Conservation (phyloP, 176 grass and related monocot species). For the Eleusine coracana region DNA sequence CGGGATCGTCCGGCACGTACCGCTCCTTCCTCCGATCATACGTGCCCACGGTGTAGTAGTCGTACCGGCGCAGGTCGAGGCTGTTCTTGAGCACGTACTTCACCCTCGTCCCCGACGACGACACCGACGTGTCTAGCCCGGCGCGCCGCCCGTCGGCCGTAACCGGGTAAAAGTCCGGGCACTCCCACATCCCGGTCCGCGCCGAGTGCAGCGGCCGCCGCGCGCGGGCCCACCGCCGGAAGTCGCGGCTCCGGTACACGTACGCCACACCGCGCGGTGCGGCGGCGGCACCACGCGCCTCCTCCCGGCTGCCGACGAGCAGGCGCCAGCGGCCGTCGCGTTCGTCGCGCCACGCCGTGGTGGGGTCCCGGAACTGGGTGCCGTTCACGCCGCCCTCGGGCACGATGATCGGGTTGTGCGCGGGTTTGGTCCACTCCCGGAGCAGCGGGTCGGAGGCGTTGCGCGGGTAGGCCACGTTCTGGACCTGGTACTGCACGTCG, state of each 20-base stretch:
- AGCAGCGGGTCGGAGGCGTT: conserved; percentile 64
- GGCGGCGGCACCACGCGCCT: neutral
- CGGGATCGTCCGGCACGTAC: conserved; percentile 62
- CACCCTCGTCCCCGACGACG: neutral
- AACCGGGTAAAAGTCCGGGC: conserved; percentile 81
- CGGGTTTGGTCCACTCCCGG: conserved; percentile 64
- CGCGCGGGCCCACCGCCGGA: conserved; percentile 56
- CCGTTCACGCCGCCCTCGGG: conserved; percentile 52
- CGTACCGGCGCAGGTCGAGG: conserved; percentile 65
- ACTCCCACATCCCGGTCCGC: conserved; percentile 87
- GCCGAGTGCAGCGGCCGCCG: conserved; percentile 66
- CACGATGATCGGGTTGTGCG: conserved; percentile 63
- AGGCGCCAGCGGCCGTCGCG: conserved; percentile 56
- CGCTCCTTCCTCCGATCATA: conserved; percentile 48
- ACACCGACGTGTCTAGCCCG: conserved; percentile 51
- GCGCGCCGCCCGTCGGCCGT: neutral
- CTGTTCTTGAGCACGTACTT: conserved; percentile 87
- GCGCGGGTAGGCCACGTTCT: conserved; percentile 65
- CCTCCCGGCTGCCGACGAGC: conserved; percentile 48
- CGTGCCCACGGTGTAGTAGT: conserved; percentile 78
- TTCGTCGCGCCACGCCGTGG: conserved; percentile 58
- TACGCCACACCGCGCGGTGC: conserved; percentile 37
- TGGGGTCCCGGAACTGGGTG: conserved; percentile 70
- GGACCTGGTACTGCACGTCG: conserved; percentile 53
- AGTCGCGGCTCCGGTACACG: conserved; percentile 76